Percentiles rank a stretch among this genome's conserved stretches.
Conservation (phyloP, 805 yeast species). For the Myxozyma mucilagina region DNA sequence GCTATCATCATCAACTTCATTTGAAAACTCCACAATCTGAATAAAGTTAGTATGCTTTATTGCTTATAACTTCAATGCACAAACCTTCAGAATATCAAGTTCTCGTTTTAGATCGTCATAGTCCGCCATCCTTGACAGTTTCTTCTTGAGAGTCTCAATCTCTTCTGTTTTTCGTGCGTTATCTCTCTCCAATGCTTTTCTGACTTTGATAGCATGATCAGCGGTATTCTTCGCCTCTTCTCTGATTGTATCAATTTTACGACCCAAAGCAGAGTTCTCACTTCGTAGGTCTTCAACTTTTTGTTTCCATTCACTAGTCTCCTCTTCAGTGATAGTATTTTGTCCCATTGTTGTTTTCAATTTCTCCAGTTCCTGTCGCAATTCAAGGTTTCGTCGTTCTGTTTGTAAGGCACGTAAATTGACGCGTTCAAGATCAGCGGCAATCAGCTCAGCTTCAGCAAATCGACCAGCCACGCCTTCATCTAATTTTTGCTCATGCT, state of each 20-base stretch:
- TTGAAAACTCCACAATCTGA: slow-evolving; percentile 34
- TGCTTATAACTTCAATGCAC: slow-evolving; percentile 53
- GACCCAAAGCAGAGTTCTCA: slow-evolving; percentile 36
- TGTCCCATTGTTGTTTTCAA: slow-evolving; percentile 36
- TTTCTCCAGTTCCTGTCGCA: slow-evolving; percentile 65
- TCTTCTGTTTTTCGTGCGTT: slow-evolving; percentile 50
- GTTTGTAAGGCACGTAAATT: slow-evolving; percentile 67
- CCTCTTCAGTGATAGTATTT: slow-evolving; percentile 14
- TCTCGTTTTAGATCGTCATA: slow-evolving; percentile 82
- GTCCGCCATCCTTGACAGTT: slow-evolving; percentile 57
- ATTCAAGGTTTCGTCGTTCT: slow-evolving; percentile 74
- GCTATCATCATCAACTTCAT: slow-evolving; percentile 39
- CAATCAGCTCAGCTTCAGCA: slow-evolving; percentile 59
- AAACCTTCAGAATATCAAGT: slow-evolving; percentile 65
- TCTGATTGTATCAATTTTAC: slow-evolving; percentile 21
- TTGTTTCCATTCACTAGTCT: slow-evolving; percentile 45
- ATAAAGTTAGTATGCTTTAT: slow-evolving; percentile 31
- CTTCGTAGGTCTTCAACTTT: slow-evolving; percentile 51
- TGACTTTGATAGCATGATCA: slow-evolving; percentile 1
- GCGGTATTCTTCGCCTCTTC: slow-evolving; percentile 22
- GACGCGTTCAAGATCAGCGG: slow-evolving; percentile 71
- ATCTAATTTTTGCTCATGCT: slow-evolving; percentile 25
- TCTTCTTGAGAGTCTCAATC: slow-evolving; percentile 50
- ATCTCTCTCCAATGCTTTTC: slow-evolving; percentile 24
- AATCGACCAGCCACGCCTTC: slow-evolving; percentile 35